These are phyloP conservation scores for Diaporthe capsici DNA, from an alignment of 2,329 filamentous ascomycete species.

Conservation along the genomic window DNA sequence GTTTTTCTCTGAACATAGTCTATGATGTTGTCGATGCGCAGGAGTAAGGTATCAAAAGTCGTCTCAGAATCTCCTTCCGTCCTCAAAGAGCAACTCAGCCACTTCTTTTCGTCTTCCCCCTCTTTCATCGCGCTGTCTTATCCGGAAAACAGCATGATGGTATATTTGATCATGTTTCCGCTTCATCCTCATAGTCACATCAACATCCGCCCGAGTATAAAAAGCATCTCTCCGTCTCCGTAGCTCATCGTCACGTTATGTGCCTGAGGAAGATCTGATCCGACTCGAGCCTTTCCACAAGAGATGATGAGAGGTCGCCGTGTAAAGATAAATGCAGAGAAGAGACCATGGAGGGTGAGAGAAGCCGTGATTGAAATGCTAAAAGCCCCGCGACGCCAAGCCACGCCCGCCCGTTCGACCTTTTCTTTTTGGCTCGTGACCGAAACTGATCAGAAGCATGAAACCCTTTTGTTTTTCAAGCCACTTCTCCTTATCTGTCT, in stretches of 20 bases:
- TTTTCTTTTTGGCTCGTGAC: conserved; percentile 29
- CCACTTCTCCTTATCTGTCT: conserved; percentile 21
- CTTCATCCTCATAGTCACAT: conserved; percentile 21
- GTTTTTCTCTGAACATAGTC: conserved; percentile 34
- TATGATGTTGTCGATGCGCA: conserved; percentile 37
- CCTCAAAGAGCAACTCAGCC: conserved; percentile 22
- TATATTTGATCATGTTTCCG: conserved; percentile 29
- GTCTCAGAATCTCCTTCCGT: conserved; percentile 16
- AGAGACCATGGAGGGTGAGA: conserved; percentile 18
- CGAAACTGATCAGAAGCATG: conserved; percentile 38
- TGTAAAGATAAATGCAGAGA: conserved; percentile 29
- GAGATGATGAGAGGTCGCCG: conserved; percentile 16
- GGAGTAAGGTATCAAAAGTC: conserved; percentile 27
- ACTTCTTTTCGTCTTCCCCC: conserved; percentile 1
- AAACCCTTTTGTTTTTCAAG: conserved; percentile 28
- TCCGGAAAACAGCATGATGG: conserved; percentile 9
- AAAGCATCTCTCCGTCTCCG: conserved; percentile 29
- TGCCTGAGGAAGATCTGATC: conserved; percentile 25
- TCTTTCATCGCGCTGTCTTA: conserved; percentile 19
- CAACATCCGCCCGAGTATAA: conserved; percentile 37
- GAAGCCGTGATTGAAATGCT: conserved; percentile 39
- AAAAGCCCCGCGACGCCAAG: conserved; percentile 38
- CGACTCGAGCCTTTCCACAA: conserved; percentile 20
- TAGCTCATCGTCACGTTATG: conserved; percentile 32
- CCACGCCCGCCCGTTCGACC: conserved; percentile 39